Base-by-base conservation (phyloP, 2,329 filamentous ascomycete genomes). In the Xylariaceae sp. region DNA sequence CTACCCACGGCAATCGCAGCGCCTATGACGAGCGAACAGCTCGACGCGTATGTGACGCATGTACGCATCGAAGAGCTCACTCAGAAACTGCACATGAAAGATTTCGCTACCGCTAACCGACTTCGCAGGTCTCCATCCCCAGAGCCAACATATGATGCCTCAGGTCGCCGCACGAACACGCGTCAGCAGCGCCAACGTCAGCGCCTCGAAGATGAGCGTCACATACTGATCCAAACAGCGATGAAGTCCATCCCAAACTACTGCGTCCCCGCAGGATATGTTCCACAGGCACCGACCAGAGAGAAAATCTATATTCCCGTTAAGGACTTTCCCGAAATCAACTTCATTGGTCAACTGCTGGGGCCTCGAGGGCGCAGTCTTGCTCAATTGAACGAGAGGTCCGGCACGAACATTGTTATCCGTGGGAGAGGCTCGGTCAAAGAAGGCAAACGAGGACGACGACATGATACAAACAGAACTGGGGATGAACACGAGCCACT, bases 321-420 rank as follows among this genome's bases (percentile, higher is more conserved):
- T 74, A 89, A 89, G 79, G 88, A 91, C 73, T 90, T 89, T 74
- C 88, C 87, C 75, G 84, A 88, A 71, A 88, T 90, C 81, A 91
- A 91, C 81, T 91, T 90, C 85, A 91, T 92, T 80, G 88, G 88
- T 71, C 83, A 91, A 76, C 84, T 91, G 66, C 90, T 91, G 77
- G 88, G 88, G 70, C 88, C 88, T 69, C 86, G 88, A 82, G 88
- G 88, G 69, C 89, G 89, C 69, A 91, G 87, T 59, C 76, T 91
- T 65, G 89, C 89, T 71, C 89, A 88, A 69, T 89, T 91, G 87
- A 86, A 90, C 68, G 81, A 81, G 60, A 82, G 90, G 71, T 89
- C 87, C 44, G 81, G 81, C 57, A 87, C 87, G 62, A 90, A 88
- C 70, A 90, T 91, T 72, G 87, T 85, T 58, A 90, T 91, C 67